Conservation (phyloP, 176 grass and related monocot genomes). For the Oryza glumipatula region DNA sequence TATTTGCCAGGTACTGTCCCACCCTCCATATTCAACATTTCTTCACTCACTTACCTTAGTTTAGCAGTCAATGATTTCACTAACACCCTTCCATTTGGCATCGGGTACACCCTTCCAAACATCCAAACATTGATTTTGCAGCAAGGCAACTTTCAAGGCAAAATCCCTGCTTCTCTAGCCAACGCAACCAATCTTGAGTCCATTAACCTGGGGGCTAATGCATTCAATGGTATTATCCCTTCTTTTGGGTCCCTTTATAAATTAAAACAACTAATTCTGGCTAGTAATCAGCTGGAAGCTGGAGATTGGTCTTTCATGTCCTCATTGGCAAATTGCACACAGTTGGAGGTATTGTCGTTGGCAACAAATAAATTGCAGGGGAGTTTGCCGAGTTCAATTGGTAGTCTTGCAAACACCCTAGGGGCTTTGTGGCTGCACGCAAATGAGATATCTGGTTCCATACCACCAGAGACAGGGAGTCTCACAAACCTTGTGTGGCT, state of each 20-base stretch:
- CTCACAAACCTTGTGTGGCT: slow-evolving; percentile 18
- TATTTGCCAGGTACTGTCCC: slow-evolving; percentile 27
- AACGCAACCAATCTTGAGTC: slow-evolving; percentile 4
- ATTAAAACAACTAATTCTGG: slow-evolving; percentile 9
- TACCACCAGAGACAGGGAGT: slow-evolving; percentile 35
- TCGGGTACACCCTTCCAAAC: slow-evolving; percentile 21
- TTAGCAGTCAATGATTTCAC: not conserved
- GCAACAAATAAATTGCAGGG: slow-evolving; percentile 20
- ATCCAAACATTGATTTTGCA: slow-evolving; percentile 6
- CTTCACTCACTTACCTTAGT: slow-evolving; percentile 15
- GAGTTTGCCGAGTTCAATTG: slow-evolving; percentile 26
- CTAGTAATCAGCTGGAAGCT: slow-evolving; percentile 38
- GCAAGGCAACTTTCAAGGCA: not conserved
- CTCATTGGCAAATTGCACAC: slow-evolving; percentile 42
- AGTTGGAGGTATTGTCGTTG: slow-evolving; percentile 16
- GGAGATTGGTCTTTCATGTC: slow-evolving; percentile 45
- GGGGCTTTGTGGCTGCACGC: not conserved
- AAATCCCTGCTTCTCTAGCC: slow-evolving; percentile 25
- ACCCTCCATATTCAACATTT: slow-evolving; percentile 33
- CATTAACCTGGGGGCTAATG: slow-evolving; percentile 11
- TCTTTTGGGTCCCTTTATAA: slow-evolving; percentile 9
- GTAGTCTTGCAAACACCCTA: slow-evolving; percentile 10
- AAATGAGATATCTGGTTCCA: slow-evolving; percentile 36
- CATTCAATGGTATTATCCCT: slow-evolving; percentile 25
- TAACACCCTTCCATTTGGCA: not conserved